Conservation (phyloP, 306 rosid genomes). For the Cercis canadensis region DNA sequence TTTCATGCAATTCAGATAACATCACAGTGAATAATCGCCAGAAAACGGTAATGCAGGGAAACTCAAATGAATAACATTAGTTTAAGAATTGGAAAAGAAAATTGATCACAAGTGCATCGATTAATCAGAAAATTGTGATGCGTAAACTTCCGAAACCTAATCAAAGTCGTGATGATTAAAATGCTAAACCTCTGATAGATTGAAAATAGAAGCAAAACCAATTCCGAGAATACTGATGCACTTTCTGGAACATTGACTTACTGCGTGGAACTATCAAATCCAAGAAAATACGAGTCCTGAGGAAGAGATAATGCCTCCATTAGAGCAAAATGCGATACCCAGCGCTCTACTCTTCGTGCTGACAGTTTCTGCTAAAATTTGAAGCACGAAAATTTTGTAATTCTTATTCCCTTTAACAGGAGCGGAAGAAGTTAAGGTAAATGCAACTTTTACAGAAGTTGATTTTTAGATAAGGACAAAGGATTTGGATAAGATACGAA, state of each 20-base stretch:
- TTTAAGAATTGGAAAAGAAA: neutral
- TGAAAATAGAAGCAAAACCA: neutral
- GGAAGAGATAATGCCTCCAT: slow-evolving; percentile 83
- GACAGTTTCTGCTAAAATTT: neutral
- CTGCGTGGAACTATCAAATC: slow-evolving; percentile 96
- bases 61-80: neutral
- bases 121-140: neutral
- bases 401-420: neutral
- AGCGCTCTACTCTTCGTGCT: neutral
- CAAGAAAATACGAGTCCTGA: slow-evolving; percentile 68
- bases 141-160: neutral
- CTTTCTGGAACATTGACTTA: slow-evolving; percentile 43
- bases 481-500: slow-evolving; percentile 24
- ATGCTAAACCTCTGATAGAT: neutral
- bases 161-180: neutral
- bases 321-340: slow-evolving; percentile 20
- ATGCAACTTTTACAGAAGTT: neutral
- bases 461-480: slow-evolving; percentile 29
- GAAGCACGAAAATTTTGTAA: no score
- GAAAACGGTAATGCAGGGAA: neutral
- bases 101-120: neutral
- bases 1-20: slow-evolving; percentile 30
- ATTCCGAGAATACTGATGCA: slow-evolving; percentile 7
- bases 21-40: neutral
- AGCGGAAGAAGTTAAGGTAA: neutral